Evolutionary conservation across 306 rosid genomes (phyloP), one percentile per base, ranked within the genome.

Genomic region (Carpinus fangiana): DNA sequence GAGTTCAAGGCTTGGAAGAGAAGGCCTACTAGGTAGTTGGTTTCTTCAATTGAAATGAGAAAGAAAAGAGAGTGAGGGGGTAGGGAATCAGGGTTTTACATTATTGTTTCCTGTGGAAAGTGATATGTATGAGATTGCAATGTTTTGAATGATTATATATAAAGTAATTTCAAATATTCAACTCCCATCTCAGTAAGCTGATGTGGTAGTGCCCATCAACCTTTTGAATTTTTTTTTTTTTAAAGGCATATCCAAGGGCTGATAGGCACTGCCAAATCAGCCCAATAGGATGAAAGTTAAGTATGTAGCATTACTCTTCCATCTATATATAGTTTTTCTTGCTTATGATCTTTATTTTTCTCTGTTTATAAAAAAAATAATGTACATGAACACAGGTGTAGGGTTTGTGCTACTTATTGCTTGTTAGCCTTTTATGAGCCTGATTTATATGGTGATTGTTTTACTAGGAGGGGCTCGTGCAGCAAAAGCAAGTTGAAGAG

Each of bases 391-490:
- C 56, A 4, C 73, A 28, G 36, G 17, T 54, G 7, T 31, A 9
- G 23, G 21, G 31, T 38, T 16, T 68, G 20, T 77, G 54, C 78
- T 46, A 68, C 52, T 79, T 48, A 61, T 60, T 76, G 73, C 13
- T 57, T 65, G 61, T 55, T 8, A 34, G 73, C 80, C 73, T 76
- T 62, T 50, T 47, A 54, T 34, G 59, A 10, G 76, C 75, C 75
- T 83, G 75, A 70, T 79, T 31, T 56, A 77, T 81, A 76, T 75
- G 73, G 20, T 62, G 47, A 45, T 69, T 82, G 62, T 64, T 80
- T 68, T 77, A 31, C 62, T 53, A 92, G 97, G 92, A 72, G 88
- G 91, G 68, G 73, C 85, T 79, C 88, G 84, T 51, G 83, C 86
- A 26, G 79, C 86, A 52, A 83, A 73, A 51, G 85, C 90, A 51